Evolutionary conservation across 257 asterid genomes (phyloP), one percentile per base, ranked within the genome.

Genomic region (Datura wrightii): DNA sequence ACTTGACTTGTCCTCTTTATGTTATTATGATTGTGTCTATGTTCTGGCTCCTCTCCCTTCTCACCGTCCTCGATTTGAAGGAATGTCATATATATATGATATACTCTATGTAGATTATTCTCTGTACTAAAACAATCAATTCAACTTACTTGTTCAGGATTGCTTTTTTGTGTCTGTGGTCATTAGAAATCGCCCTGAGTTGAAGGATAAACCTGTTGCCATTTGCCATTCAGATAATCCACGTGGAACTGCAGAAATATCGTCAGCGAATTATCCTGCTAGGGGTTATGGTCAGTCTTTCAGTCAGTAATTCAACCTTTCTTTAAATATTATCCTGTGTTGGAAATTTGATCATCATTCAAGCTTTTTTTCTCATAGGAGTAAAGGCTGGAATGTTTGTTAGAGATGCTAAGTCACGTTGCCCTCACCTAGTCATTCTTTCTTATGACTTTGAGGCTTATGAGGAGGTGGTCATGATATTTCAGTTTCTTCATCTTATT

Each of bases 221-320:
- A 97, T 96, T 80, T 93, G 97, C 90, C 99, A 96, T 90, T 96
- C 98, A 58, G 97, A 96, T 89, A 93, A 86, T 89, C 91, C 95
- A 80, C 94, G 97, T 14, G 98, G 99, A 86, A 94, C 99, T 59
- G 88, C 98, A 46, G 99, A 96, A 88, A 93, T 96, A 87, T 96
- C 99, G 60, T 96, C 99, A 84, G 98, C 99, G 78, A 96, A 94
- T 90, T 96, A 96, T 87, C 94, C 96, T 15, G 99, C 99, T 86
- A 91, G 99, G 85, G 90, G 90, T 86, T 87, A 92, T 92, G 99
- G 99, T 96, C 84, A 86, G 91, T 84, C 63, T 83, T 82, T 52
- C 82, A 78, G 85, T 85, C 78, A 74, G 81, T 78, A 36, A 10
- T 69, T 72, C 34, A 76, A 8, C 39, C 80, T 79, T 71, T 37